Conservation (phyloP, 108 stramenopile species). For the Fragilaria radians region DNA sequence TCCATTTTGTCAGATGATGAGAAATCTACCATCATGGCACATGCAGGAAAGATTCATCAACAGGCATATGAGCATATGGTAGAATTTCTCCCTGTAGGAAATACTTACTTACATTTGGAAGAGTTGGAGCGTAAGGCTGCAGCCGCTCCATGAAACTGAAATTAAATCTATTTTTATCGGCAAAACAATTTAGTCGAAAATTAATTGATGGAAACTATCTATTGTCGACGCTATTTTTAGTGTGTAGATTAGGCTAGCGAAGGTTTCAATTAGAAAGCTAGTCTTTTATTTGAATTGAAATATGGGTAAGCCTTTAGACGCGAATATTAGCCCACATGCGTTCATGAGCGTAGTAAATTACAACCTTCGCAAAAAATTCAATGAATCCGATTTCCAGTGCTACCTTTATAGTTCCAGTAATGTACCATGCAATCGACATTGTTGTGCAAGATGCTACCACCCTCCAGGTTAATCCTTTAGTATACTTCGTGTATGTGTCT, state of each 20-base stretch:
- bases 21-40: constrained; percentile 53
- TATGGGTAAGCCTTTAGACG: too few relatives aligned
- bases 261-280: too few relatives aligned
- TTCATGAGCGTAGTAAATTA: constrained; percentile 40
- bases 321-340: constrained; percentile 36
- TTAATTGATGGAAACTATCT: too few relatives aligned
- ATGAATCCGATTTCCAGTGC: constrained; percentile 42
- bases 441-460: constrained; percentile 27
- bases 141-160: too few relatives aligned
- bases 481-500: constrained; percentile 33
- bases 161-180: too few relatives aligned
- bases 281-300: too few relatives aligned
- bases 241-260: too few relatives aligned
- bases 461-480: constrained; percentile 40
- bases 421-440: constrained; percentile 24
- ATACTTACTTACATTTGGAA: constrained; percentile 82
- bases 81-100: constrained; percentile 89
- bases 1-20: constrained; percentile 66
- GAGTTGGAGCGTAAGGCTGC: constrained; percentile 59
- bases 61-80: constrained; percentile 73
- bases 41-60: constrained; percentile 53
- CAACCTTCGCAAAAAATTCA: constrained; percentile 34
- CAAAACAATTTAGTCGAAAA: too few relatives aligned
- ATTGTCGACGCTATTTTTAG: too few relatives aligned
- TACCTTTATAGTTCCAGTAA: constrained; percentile 24